A percentile compares a stretch with the other conserved stretches of the same genome.
Conservation (phyloP, 345 rosid genomes). For the Aurinia saxatilis region DNA sequence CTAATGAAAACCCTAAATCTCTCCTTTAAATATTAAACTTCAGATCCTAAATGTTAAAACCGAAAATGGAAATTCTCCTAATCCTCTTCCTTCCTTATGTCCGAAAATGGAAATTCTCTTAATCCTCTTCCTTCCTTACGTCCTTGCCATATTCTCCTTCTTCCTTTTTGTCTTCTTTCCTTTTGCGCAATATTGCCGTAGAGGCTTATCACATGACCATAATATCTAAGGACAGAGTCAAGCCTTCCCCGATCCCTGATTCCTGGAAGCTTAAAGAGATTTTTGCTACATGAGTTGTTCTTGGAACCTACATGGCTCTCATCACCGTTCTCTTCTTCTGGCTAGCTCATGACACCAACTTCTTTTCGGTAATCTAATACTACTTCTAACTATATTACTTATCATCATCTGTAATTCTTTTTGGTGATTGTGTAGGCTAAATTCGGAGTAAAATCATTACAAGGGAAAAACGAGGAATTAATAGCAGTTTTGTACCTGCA, state of each 20-base stretch:
- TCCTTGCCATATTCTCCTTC: too few relatives aligned
- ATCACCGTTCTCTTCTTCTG: conserved; percentile 68
- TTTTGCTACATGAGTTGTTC: conserved; percentile 75
- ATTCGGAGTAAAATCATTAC: conserved; percentile 62
- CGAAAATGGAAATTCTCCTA: too few relatives aligned
- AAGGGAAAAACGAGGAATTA: conserved; percentile 38
- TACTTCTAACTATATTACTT: background rate
- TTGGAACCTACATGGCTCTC: conserved; percentile 70
- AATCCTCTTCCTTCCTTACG: too few relatives aligned
- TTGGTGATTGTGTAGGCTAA: conserved; percentile 36
- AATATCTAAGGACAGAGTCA: conserved; percentile 88
- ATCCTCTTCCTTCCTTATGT: too few relatives aligned
- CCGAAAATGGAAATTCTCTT: too few relatives aligned
- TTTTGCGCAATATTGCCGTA: too few relatives aligned
- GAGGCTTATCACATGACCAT: too few relatives aligned
- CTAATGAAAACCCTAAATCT: too few relatives aligned
- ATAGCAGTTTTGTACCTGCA: conserved; percentile 81
- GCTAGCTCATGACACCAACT: conserved; percentile 52
- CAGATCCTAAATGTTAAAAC: too few relatives aligned
- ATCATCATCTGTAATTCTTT: background rate
- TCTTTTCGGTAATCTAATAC: conserved; percentile 43
- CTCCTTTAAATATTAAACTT: too few relatives aligned
- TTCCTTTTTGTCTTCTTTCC: too few relatives aligned
- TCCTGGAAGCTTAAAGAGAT: conserved; percentile 90
- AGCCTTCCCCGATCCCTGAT: conserved; percentile 82